Evolutionary conservation across 1,139 yeast genomes (phyloP).

Genomic region (Debaryomyces fabryi): DNA sequence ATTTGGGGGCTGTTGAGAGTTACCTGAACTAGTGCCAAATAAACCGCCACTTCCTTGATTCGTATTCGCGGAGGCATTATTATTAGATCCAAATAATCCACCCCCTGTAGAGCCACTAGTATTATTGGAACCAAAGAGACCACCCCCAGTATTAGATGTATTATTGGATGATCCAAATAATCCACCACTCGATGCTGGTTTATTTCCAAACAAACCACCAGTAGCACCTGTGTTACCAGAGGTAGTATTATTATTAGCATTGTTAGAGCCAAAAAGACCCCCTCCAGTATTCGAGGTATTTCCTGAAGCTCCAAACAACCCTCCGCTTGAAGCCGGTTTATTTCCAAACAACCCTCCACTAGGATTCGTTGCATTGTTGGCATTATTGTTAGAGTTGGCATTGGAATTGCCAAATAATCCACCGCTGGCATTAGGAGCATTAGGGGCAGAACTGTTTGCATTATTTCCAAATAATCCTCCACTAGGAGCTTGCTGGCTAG

Average conservation of each 20-base stretch:
- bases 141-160: constrained; percentile 11
- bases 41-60: constrained; percentile 16
- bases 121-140: constrained; percentile 16
- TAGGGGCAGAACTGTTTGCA: background rate
- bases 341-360: constrained; percentile 12
- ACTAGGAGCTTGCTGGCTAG: constrained; percentile 14
- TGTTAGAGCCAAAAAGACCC: constrained; percentile 4
- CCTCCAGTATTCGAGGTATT: constrained; percentile 8
- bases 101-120: constrained; percentile 14
- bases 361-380: background rate
- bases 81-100: constrained; percentile 31
- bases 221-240: constrained; percentile 10
- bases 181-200: constrained; percentile 15
- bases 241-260: constrained; percentile 1
- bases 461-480: constrained; percentile 28
- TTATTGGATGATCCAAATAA: constrained; percentile 15
- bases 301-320: constrained; percentile 9
- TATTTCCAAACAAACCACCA: constrained; percentile 8
- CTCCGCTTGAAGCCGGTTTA: constrained; percentile 9
- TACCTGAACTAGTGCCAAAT: constrained; percentile 13
- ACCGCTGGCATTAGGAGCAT: constrained; percentile 7
- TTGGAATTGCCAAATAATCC: constrained; percentile 12
- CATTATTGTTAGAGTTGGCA: background rate
- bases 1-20: constrained; percentile 10
- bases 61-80: constrained; percentile 7